Base-by-base conservation (phyloP, 2,329 filamentous ascomycete genomes). In the Aspergillus thermomutatus region DNA sequence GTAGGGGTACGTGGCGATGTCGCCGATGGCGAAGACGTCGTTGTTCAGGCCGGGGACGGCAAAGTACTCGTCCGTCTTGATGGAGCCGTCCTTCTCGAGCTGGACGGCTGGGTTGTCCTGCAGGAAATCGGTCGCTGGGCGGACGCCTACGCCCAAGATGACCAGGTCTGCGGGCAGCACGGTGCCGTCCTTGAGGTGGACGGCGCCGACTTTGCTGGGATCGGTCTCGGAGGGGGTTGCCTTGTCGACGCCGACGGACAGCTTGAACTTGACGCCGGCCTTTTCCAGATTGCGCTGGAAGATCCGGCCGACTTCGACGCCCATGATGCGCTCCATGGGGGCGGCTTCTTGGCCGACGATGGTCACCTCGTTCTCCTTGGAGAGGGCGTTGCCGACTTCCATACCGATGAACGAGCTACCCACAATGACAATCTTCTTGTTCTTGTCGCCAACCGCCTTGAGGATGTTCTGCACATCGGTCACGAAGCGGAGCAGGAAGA, bases 321-420 rank as follows among this genome's bases (percentile, higher is more conserved):
- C 94, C 72, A 99, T 88, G 4, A 99, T 86, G 21, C 90, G 85
- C 73, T 96, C 90, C 62, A 97, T 83, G 0, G 94, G 93, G 11
- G 86, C 86, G 57, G 85, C 85, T 70, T 96, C 92, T 89, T 92
- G 93, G 40, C 94, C 94, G 23, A 99, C 80, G 43, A 97, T 86
- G 7, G 89, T 89, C 17, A 99, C 92, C 8, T 87, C 78, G 72
- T 99, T 96, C 66, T 89, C 88, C 66, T 88, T 89, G 47, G 89
- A 87, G 0, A 95, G 78, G 53, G 79, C 88, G 61, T 92, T 94
- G 59, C 90, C 93, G n/a, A 95, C 85, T 75, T 99, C 94, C 90
- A 99, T 95, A 43, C 94, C 94, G 69, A 99, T 99, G 75, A 99
- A 99, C 0, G 91, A 96, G 57, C 89, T 93, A 43, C 94, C 94